phyloP scores from a whole-genome alignment of 2,329 filamentous ascomycete species.

The Ceratocystis destructans region DNA sequence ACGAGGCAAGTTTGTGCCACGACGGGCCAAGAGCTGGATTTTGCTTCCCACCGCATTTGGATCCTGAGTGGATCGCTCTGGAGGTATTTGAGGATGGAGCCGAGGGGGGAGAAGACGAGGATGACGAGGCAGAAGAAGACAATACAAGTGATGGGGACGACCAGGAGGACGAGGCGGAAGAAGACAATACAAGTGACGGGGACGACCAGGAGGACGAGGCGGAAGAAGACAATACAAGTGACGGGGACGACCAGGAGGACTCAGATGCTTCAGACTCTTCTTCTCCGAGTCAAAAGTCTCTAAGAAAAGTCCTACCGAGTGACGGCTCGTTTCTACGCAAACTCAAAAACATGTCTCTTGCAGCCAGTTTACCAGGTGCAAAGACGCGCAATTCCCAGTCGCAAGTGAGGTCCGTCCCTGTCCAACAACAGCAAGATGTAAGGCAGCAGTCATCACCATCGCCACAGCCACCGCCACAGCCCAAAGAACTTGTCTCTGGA shows the following conservation, averaged over 20 bases:
- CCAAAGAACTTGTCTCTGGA: slow-evolving; percentile 16
- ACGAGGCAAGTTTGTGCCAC: not conserved
- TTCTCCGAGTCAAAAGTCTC: slow-evolving; percentile 11
- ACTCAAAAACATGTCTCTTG: not conserved
- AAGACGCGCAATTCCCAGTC: not conserved
- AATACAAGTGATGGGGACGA: slow-evolving; percentile 22
- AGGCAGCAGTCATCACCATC: not conserved
- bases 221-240: slow-evolving; percentile 13
- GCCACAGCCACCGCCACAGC: not conserved
- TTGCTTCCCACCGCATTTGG: slow-evolving; percentile 54
- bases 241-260: not conserved
- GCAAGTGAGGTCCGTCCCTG: not conserved
- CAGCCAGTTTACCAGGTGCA: not conserved
- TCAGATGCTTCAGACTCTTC: slow-evolving; percentile 18
- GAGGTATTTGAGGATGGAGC: slow-evolving; percentile 62
- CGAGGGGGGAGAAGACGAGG: slow-evolving; percentile 32
- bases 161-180: slow-evolving; percentile 33
- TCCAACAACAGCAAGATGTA: not conserved
- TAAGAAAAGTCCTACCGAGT: not conserved
- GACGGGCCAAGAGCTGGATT: not conserved
- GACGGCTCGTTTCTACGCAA: not conserved
- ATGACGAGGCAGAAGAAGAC: slow-evolving; percentile 29
- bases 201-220: slow-evolving; percentile 35
- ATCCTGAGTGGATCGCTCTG: slow-evolving; percentile 82
- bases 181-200: not conserved